These are phyloP conservation scores for Suillus subluteus DNA, from an alignment of 768 basidiomycete genomes.

Conservation along the genomic window DNA sequence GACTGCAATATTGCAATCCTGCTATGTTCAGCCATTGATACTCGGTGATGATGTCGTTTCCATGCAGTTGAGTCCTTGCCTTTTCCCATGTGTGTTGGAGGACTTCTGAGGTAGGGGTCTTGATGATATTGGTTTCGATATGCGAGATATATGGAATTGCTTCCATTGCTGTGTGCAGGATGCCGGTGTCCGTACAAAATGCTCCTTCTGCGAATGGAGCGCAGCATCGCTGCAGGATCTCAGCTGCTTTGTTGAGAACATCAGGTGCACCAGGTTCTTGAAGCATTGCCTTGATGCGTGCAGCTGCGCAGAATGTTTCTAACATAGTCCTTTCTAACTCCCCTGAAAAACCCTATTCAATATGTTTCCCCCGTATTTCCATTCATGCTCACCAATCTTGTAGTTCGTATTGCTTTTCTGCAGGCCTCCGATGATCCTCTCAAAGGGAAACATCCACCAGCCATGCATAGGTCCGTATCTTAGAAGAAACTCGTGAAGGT, in stretches of 20 bases:
- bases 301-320: constrained; percentile 7
- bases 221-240: constrained; percentile 1
- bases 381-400: constrained; percentile 24
- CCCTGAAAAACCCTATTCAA: neutral
- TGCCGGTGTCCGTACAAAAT: neutral
- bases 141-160: neutral
- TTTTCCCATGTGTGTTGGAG: too few relatives aligned
- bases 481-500: constrained; percentile 28
- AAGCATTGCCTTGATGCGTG: constrained; percentile 10
- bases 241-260: neutral
- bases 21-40: neutral
- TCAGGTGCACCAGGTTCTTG: neutral
- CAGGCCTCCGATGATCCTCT: constrained; percentile 30
- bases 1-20: constrained; percentile 9
- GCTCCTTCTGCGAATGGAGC: neutral
- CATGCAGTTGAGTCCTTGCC: neutral
- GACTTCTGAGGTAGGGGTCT: neutral
- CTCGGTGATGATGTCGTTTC: neutral
- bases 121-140: neutral
- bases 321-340: constrained; percentile 16
- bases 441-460: constrained; percentile 41
- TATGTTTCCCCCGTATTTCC: neutral
- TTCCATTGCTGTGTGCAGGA: neutral
- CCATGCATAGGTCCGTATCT: constrained; percentile 37
- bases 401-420: constrained; percentile 28